These are phyloP conservation scores for Amanita exitialis DNA, from an alignment of 768 basidiomycete genomes.

Conservation along the genomic window DNA sequence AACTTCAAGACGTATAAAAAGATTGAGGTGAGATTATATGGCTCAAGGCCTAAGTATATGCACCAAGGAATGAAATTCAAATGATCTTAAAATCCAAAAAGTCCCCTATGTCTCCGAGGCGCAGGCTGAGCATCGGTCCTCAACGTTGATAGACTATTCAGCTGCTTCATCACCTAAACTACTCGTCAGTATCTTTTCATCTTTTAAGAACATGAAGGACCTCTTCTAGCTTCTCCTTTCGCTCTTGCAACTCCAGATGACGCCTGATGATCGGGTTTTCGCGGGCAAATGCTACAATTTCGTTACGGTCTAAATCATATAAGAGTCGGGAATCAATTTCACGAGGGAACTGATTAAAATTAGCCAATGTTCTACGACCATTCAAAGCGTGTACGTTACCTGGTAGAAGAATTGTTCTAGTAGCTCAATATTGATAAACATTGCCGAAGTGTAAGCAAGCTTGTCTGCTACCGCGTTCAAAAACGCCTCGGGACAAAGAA, in stretches of 20 bases:
- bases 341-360: conserved; percentile 68
- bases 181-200: background rate
- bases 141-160: conserved; percentile 84
- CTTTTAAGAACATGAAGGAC: conserved; percentile 22
- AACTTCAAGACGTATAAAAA: background rate
- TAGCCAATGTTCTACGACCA: background rate
- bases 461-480: conserved; percentile 95
- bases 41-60: background rate
- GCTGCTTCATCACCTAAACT: conserved; percentile 83
- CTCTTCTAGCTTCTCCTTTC: conserved; percentile 97
- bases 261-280: conserved; percentile 86
- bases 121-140: conserved; percentile 73
- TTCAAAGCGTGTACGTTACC: conserved; percentile 31
- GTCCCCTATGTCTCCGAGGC: conserved; percentile 63
- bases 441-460: conserved; percentile 87
- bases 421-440: conserved; percentile 99
- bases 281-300: conserved; percentile 85
- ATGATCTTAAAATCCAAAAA: conserved; percentile 60
- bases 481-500: conserved; percentile 95
- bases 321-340: conserved; percentile 92
- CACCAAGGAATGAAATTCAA: background rate
- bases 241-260: conserved; percentile 90
- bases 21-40: background rate
- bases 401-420: conserved; percentile 99
- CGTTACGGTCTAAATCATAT: conserved; percentile 86